Percentiles rank a stretch among this genome's conserved stretches.
Evolutionary conservation across 345 rosid genomes (phyloP).

Genomic region (Citrus mangshanensis): DNA sequence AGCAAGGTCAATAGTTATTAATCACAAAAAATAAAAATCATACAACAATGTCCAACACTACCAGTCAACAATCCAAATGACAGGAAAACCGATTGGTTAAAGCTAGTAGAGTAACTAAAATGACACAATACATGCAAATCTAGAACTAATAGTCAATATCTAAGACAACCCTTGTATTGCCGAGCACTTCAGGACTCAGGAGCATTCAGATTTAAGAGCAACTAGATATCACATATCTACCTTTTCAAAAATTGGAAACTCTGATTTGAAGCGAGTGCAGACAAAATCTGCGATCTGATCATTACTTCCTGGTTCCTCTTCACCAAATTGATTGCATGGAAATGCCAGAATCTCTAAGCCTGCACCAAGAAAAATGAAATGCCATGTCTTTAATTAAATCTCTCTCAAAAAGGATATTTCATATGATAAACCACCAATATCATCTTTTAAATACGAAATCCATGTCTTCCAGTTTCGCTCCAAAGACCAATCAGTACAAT

Average conservation of each 20-base stretch:
- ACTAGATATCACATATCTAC: constrained; percentile 20
- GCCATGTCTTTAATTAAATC: background rate
- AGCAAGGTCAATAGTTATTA: background rate
- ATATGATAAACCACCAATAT: background rate
- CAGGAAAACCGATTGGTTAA: background rate
- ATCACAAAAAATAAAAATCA: background rate
- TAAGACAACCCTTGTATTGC: background rate
- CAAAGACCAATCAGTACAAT: background rate
- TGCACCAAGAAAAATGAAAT: constrained; percentile 21
- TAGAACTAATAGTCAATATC: background rate
- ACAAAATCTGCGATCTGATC: constrained; percentile 62
- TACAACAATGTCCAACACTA: background rate
- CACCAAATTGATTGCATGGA: constrained; percentile 90
- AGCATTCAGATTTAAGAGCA: background rate
- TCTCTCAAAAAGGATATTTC: background rate
- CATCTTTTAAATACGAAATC: background rate
- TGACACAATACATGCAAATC: background rate
- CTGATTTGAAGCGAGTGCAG: constrained; percentile 78
- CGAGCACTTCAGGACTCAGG: no score
- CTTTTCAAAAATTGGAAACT: constrained; percentile 82
- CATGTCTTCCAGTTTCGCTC: background rate
- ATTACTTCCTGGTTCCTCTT: constrained; percentile 83
- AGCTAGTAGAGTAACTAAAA: background rate
- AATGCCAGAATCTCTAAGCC: constrained; percentile 85
- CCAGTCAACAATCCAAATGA: background rate